phyloP scores from a whole-genome alignment of 192 early-diverging fungal genomes.

The Coemansia sp. region DNA sequence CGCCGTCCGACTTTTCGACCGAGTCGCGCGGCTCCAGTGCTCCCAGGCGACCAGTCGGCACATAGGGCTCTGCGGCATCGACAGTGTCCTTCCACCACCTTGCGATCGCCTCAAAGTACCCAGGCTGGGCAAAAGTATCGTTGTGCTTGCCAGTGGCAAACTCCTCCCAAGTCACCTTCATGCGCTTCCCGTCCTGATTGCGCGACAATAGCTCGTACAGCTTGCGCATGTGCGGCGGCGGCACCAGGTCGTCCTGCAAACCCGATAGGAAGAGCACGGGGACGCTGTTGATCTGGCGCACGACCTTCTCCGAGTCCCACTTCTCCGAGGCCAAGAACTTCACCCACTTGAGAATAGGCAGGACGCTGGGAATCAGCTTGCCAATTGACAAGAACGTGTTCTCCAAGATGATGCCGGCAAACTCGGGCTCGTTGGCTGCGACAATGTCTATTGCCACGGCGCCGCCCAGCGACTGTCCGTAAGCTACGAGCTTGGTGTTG shows the following conservation, averaged over 20 bases:
- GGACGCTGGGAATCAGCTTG: slow-evolving; percentile 83
- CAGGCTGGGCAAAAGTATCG: slow-evolving; percentile 84
- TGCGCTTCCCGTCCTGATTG: slow-evolving; percentile 22
- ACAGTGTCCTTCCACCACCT: slow-evolving; percentile 46
- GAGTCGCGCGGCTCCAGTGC: slow-evolving; percentile 40
- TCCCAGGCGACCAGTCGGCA: slow-evolving; percentile 48
- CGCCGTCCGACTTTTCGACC: slow-evolving; percentile 50
- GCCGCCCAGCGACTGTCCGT: slow-evolving; percentile 97
- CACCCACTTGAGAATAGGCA: slow-evolving; percentile 74
- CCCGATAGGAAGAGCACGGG: slow-evolving; percentile 88
- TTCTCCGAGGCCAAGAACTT: slow-evolving; percentile 86
- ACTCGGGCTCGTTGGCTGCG: slow-evolving; percentile 71
- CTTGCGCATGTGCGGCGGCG: slow-evolving; percentile 82
- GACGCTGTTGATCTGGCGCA: slow-evolving; percentile 64
- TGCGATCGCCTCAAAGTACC: slow-evolving; percentile 80
- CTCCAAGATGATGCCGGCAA: slow-evolving; percentile 87
- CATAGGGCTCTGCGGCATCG: slow-evolving; percentile 41
- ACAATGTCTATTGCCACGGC: slow-evolving; percentile 93
- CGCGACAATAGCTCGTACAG: slow-evolving; percentile 68
- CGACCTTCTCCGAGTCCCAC: slow-evolving; percentile 81
- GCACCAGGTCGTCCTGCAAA: slow-evolving; percentile 83
- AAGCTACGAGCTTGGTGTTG: slow-evolving; percentile 82
- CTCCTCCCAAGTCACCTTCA: slow-evolving; percentile 56
- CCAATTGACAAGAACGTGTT: slow-evolving; percentile 93
- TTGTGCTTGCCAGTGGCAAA: slow-evolving; percentile 91